Evolutionary conservation across 2,329 filamentous ascomycete genomes (phyloP).

Genomic region (Arthroderma sp.): DNA sequence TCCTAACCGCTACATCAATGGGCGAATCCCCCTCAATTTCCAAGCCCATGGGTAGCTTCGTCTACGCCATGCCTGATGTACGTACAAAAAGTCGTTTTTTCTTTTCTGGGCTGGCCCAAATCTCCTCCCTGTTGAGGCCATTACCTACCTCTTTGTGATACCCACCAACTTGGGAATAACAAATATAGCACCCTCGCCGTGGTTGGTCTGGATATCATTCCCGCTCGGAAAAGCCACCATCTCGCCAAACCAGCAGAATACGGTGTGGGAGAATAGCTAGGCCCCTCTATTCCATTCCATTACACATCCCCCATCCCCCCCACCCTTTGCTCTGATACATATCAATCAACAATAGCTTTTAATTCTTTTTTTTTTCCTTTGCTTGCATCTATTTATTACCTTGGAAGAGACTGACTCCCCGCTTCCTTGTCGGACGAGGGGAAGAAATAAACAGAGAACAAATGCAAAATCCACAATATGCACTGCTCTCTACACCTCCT

Average conservation of each 20-base stretch:
- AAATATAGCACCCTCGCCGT: no score
- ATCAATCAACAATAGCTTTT: background rate
- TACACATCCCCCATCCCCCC: no score
- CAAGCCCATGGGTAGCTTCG: slow-evolving; percentile 67
- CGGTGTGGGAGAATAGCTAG: no score
- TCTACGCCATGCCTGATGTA: slow-evolving; percentile 89
- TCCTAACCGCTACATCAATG: slow-evolving; percentile 42
- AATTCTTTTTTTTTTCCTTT: background rate
- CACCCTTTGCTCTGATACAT: background rate
- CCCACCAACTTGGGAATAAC: no score
- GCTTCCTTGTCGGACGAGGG: background rate
- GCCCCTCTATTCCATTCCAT: no score
- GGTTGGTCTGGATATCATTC: no score
- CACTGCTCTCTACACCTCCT: slow-evolving; percentile 61
- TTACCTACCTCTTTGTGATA: no score
- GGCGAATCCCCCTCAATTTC: slow-evolving; percentile 26
- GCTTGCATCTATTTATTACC: background rate
- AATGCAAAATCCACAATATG: slow-evolving; percentile 46
- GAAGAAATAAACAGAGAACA: slow-evolving; percentile 19
- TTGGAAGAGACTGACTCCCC: background rate
- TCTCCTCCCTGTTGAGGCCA: no score
- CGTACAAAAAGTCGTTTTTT: slow-evolving; percentile 13
- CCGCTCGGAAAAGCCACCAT: no score
- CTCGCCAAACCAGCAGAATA: no score
- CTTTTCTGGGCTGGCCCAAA: background rate